These are phyloP conservation scores for Moniliella sp. DNA, from an alignment of 1,284 basidiomycete genomes.

Conservation along the genomic window DNA sequence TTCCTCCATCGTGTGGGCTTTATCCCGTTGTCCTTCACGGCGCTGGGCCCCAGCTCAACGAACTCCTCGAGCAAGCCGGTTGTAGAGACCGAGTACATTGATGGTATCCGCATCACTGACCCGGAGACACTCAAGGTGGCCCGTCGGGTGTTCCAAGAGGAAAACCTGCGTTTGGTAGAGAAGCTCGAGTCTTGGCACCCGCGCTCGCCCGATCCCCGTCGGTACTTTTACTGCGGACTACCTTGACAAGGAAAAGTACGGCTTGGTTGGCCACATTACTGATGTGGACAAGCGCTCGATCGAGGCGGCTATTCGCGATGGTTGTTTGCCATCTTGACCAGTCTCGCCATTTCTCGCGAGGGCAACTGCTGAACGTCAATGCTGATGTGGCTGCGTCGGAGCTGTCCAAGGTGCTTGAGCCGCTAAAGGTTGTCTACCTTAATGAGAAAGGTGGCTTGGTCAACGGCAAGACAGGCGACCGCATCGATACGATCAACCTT, in stretches of 20 bases:
- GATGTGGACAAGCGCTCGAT: conserved; percentile 77
- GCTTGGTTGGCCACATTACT: conserved; percentile 75
- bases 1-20: conserved; percentile 26
- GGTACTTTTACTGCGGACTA: conserved; percentile 88
- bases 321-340: conserved; percentile 74
- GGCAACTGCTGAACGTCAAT: conserved; percentile 87
- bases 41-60: conserved; percentile 32
- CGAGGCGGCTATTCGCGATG: conserved; percentile 77
- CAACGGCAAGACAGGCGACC: conserved; percentile 52
- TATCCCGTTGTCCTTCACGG: conserved; percentile 28
- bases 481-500: conserved; percentile 67
- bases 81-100: conserved; percentile 33
- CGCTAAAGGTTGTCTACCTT: conserved; percentile 68
- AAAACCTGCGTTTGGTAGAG: conserved; percentile 73
- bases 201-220: conserved; percentile 79
- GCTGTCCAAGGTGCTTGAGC: conserved; percentile 74
- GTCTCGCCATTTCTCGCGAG: conserved; percentile 72
- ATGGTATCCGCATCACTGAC: no score
- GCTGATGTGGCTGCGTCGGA: conserved; percentile 89
- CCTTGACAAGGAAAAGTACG: no score
- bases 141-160: conserved; percentile 74
- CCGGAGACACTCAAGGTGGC: conserved; percentile 75
- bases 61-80: conserved; percentile 30
- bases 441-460: conserved; percentile 89
- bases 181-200: conserved; percentile 78